A percentile compares a stretch with the other conserved stretches of the same genome.
Conservation (phyloP, 208 protist species). For the Leishmania turanica region DNA sequence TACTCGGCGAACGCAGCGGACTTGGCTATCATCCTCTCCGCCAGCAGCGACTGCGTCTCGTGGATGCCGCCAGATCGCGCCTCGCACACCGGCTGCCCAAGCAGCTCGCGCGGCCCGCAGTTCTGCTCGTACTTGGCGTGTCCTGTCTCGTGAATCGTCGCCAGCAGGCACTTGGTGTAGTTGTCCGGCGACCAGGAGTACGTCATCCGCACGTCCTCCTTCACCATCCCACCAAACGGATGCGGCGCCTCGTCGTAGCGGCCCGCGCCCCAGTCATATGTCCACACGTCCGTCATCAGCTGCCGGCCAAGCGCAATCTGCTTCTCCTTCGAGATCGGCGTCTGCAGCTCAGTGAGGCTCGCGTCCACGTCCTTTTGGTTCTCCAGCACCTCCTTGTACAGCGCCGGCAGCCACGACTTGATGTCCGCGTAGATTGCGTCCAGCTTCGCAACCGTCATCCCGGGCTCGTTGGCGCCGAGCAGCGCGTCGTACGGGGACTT, state of each 20-base stretch:
- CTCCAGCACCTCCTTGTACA: slow-evolving; percentile 55
- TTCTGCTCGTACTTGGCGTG: slow-evolving; percentile 23
- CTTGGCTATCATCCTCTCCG: background rate
- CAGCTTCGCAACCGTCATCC: slow-evolving; percentile 47
- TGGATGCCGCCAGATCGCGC: slow-evolving; percentile 75
- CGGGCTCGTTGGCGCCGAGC: slow-evolving; percentile 67
- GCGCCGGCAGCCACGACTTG: slow-evolving; percentile 61
- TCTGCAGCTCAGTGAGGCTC: slow-evolving; percentile 2
- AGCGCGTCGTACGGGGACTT: slow-evolving; percentile 55
- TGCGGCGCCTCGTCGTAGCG: slow-evolving; percentile 74
- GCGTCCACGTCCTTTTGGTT: slow-evolving; percentile 29
- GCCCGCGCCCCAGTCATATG: slow-evolving; percentile 78
- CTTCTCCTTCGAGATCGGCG: slow-evolving; percentile 34
- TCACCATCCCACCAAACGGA: slow-evolving; percentile 72
- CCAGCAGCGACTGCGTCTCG: slow-evolving; percentile 66
- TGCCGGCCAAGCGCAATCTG: slow-evolving; percentile 46
- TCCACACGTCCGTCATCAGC: slow-evolving; percentile 47
- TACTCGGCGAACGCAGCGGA: background rate
- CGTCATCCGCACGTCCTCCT: slow-evolving; percentile 80
- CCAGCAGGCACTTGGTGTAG: slow-evolving; percentile 42
- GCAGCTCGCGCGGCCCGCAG: slow-evolving; percentile 51
- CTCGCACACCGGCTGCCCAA: slow-evolving; percentile 52
- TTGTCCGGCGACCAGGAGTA: slow-evolving; percentile 58
- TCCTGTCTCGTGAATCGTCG: slow-evolving; percentile 52
- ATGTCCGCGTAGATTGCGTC: slow-evolving; percentile 59